Conservation (phyloP, 2,329 filamentous ascomycete genomes). For the Westerdykella aurantiaca region DNA sequence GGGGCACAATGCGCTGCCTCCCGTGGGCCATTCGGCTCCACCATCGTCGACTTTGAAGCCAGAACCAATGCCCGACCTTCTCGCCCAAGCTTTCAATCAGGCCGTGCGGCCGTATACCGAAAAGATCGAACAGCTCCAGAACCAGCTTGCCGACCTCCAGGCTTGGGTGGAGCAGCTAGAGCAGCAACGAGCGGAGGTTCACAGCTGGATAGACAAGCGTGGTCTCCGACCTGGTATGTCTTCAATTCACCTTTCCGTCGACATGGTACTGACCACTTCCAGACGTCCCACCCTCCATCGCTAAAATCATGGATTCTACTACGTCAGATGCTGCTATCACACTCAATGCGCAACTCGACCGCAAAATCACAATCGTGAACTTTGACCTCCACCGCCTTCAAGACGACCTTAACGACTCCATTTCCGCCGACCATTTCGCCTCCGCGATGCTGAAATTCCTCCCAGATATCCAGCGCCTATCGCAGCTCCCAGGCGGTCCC, state of each 20-base stretch:
- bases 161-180: constrained; percentile 48
- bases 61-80: constrained; percentile 47
- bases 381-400: constrained; percentile 53
- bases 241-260: neutral
- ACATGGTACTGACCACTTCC: neutral
- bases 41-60: constrained; percentile 19
- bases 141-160: constrained; percentile 47
- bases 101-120: constrained; percentile 49
- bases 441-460: constrained; percentile 52
- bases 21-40: constrained; percentile 20
- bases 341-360: constrained; percentile 52
- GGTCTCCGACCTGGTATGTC: constrained; percentile 47
- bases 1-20: constrained; percentile 10
- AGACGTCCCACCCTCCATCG: constrained; percentile 50
- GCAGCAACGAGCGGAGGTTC: constrained; percentile 47
- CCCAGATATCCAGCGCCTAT: constrained; percentile 48
- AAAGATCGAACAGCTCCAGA: constrained; percentile 49
- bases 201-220: constrained; percentile 53
- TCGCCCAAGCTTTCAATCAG: constrained; percentile 50
- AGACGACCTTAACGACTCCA: constrained; percentile 51
- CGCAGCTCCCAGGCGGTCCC: constrained; percentile 44
- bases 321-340: constrained; percentile 46
- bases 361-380: constrained; percentile 54
- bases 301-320: constrained; percentile 48
- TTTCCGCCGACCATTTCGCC: constrained; percentile 49